Evolutionary conservation across 768 basidiomycete genomes (phyloP).

Genomic region (Boletus rufocinnamomeus): DNA sequence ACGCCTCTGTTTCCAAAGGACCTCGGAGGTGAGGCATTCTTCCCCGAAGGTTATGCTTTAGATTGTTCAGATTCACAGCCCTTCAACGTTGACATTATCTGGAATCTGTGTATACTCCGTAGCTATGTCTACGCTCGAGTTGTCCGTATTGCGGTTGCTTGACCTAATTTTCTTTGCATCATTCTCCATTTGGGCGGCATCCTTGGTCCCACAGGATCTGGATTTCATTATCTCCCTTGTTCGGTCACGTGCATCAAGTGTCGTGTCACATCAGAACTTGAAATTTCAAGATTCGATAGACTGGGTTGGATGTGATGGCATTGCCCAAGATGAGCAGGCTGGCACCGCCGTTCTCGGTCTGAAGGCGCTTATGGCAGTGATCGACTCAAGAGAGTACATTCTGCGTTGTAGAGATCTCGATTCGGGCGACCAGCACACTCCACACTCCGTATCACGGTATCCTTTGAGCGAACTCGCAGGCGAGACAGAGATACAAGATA

Average conservation of each 20-base stretch:
- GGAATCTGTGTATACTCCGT: not conserved
- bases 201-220: not conserved
- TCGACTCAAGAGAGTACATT: no score
- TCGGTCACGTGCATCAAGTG: not conserved
- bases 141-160: not conserved
- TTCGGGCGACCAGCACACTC: no score
- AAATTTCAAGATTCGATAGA: no score
- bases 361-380: no score
- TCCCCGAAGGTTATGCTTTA: not conserved
- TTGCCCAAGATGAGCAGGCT: no score
- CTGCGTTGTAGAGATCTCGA: no score
- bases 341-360: no score
- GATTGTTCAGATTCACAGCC: not conserved
- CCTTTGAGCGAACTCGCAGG: not conserved
- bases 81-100: not conserved
- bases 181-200: conserved; percentile 6
- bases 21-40: no score
- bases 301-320: not conserved
- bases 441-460: no score
- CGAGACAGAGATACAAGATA: not conserved
- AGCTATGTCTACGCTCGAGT: not conserved
- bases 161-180: no score
- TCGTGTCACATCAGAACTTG: not conserved
- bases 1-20: no score
- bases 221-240: not conserved